Base-by-base conservation (phyloP, 495 filamentous ascomycete genomes). In the Clavariopsis aquatica region DNA sequence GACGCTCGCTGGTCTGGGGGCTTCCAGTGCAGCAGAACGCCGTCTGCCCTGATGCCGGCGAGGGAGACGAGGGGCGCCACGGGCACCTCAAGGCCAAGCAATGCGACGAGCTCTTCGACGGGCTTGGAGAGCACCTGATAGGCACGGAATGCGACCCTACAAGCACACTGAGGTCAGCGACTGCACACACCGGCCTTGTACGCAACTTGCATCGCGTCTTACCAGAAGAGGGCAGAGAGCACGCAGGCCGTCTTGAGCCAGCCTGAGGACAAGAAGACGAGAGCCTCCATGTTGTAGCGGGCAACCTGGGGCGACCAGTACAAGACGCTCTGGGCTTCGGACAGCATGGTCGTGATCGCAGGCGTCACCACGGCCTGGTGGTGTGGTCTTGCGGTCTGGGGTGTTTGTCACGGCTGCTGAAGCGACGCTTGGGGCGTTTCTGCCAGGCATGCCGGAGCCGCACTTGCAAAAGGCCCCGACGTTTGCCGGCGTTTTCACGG, bases 21-120 rank as follows among this genome's bases (percentile, higher is more conserved):
- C 56, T 91, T 92, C 92, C 93, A 97, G 70, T 93, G 92, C 17
- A 98, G 81, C n/a, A 91, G 88, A 27, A 95, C 88, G 46, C 90
- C 89, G 70, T 93, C 90, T 26, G 91, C 80, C 53, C 87, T 88
- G 62, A 98, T 91, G 52, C 89, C 91, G 53, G 93, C 92, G n/a
- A 98, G 82, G 29, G 92, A 95, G 26, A 98, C 89, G 61, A 93
- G 85, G 24, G 94, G 94, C 22, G 92, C 85, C 52, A 91, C 85
- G 55, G 94, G 94, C 22, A 97, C 90, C 68, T 98, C 95, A 65
- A 97, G 85, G 31, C 94, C 94, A 22, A 98, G 83, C 36, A 96
- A 87, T 68, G 87, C 87, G 60, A 97, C 91, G 36, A 98, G 84
- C 45, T 95, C 87, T 51, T 93, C 89, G 34, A 96, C 91, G 9